A percentile compares a stretch with the other conserved stretches of the same genome.
Evolutionary conservation across 768 basidiomycete genomes (phyloP).

Genomic region (Strobilomyces confusus): DNA sequence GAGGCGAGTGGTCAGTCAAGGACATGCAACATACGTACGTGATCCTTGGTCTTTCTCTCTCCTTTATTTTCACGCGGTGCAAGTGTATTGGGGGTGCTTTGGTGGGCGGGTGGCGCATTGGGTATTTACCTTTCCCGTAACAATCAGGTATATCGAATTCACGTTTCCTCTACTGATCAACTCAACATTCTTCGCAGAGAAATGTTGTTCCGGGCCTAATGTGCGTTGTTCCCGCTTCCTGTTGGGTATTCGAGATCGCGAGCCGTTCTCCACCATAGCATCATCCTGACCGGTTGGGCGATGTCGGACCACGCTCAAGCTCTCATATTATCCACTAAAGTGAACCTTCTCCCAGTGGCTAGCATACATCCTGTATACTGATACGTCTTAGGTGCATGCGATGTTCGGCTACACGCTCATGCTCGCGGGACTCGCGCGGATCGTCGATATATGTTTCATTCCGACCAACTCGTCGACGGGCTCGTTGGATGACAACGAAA

Average conservation of each 20-base stretch:
- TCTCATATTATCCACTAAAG: conserved; percentile 79
- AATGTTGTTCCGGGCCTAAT: conserved; percentile 80
- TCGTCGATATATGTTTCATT: conserved; percentile 84
- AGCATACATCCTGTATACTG: not conserved
- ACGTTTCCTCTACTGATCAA: not conserved
- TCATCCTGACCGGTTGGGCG: conserved; percentile 90
- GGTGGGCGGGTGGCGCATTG: too few relatives aligned
- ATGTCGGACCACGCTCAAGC: conserved; percentile 90
- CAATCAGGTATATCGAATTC: conserved; percentile 51
- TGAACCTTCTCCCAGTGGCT: conserved; percentile 25
- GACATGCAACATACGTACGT: conserved; percentile 93
- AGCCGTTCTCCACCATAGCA: conserved; percentile 37
- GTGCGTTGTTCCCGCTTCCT: conserved; percentile 38
- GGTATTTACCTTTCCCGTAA: conserved; percentile 59
- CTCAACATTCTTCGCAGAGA: conserved; percentile 39
- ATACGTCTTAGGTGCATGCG: conserved; percentile 58
- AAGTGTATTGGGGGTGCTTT: too few relatives aligned
- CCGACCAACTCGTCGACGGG: conserved; percentile 32
- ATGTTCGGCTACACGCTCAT: conserved; percentile 86
- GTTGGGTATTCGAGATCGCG: not conserved
- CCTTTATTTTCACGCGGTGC: conserved; percentile 1
- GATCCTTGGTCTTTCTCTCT: not conserved
- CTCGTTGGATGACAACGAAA: conserved; percentile 46
- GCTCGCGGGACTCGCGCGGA: conserved; percentile 73
- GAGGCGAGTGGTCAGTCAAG: conserved; percentile 78